Evolutionary conservation across 202 grass and related monocot species (phyloP).

Genomic region (Hordeum pubiflorum): DNA sequence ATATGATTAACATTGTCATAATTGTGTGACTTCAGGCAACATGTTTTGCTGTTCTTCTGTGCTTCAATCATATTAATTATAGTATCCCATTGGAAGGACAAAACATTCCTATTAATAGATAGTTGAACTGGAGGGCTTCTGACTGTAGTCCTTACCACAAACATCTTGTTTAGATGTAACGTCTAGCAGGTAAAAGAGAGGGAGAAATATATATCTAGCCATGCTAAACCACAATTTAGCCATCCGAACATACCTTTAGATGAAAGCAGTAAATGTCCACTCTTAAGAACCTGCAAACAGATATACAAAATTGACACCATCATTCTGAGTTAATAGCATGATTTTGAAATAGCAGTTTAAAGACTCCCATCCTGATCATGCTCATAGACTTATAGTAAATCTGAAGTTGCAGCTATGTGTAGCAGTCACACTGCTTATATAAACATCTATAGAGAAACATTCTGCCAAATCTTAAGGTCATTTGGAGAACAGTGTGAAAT

Average conservation of each 20-base stretch:
- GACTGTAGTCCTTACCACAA: conserved; percentile 10
- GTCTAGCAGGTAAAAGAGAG: conserved; percentile 5
- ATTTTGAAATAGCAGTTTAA: background rate
- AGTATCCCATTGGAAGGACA: conserved; percentile 16
- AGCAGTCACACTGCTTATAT: conserved; percentile 17
- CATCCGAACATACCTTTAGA: conserved; percentile 64
- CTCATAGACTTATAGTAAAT: conserved; percentile 10
- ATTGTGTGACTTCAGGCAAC: background rate
- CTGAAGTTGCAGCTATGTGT: conserved; percentile 20
- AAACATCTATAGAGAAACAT: conserved; percentile 18
- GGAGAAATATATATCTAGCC: conserved; percentile 8
- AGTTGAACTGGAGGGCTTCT: conserved; percentile 10
- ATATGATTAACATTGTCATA: background rate
- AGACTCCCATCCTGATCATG: background rate
- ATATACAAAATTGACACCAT: conserved; percentile 1
- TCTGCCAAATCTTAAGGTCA: conserved; percentile 1
- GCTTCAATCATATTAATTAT: conserved; percentile 17
- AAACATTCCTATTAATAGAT: conserved; percentile 15
- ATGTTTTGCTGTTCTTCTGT: conserved; percentile 9
- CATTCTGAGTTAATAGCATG: conserved; percentile 7
- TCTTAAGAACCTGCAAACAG: conserved; percentile 73
- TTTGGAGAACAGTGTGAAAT: conserved; percentile 8
- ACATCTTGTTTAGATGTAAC: conserved; percentile 10
- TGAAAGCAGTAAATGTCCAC: conserved; percentile 80
- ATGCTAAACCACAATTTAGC: conserved; percentile 22